phyloP scores from a whole-genome alignment of 2,329 filamentous ascomycete genomes.

The Microdochium trichocladiopsis region DNA sequence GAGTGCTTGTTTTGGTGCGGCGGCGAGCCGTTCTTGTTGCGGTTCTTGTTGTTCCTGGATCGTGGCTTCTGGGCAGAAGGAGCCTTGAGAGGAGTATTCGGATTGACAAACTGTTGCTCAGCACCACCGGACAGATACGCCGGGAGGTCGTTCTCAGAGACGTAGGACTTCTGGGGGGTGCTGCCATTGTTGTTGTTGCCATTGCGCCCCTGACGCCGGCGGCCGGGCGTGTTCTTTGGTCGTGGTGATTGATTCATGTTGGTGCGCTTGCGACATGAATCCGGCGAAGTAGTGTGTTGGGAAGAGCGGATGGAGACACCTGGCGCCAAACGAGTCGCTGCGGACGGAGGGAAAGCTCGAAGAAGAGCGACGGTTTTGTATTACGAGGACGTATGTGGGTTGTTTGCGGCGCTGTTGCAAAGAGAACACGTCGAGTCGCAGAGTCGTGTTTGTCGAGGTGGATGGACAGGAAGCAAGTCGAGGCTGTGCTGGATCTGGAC shows the following conservation, averaged over 20 bases:
- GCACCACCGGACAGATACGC: slow-evolving; percentile 11
- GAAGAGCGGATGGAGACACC: background rate
- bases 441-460: background rate
- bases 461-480: background rate
- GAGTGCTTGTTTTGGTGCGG: slow-evolving; percentile 30
- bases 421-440: too few relatives aligned
- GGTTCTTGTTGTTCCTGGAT: slow-evolving; percentile 13
- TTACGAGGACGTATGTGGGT: background rate
- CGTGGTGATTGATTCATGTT: slow-evolving; percentile 26
- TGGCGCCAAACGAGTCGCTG: background rate
- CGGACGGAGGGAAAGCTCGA: background rate
- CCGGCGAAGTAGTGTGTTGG: slow-evolving; percentile 3
- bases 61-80: slow-evolving; percentile 23
- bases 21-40: slow-evolving; percentile 30
- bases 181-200: slow-evolving; percentile 14
- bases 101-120: slow-evolving; percentile 19
- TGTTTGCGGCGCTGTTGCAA: background rate
- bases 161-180: slow-evolving; percentile 45
- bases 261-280: slow-evolving; percentile 14
- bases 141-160: slow-evolving; percentile 48
- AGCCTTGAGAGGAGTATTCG: slow-evolving; percentile 39
- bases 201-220: slow-evolving; percentile 32
- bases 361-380: background rate
- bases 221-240: slow-evolving; percentile 27
- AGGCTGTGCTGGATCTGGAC: background rate